Conservation (phyloP, 495 filamentous ascomycete species). For the Talaromyces stipitatus region DNA sequence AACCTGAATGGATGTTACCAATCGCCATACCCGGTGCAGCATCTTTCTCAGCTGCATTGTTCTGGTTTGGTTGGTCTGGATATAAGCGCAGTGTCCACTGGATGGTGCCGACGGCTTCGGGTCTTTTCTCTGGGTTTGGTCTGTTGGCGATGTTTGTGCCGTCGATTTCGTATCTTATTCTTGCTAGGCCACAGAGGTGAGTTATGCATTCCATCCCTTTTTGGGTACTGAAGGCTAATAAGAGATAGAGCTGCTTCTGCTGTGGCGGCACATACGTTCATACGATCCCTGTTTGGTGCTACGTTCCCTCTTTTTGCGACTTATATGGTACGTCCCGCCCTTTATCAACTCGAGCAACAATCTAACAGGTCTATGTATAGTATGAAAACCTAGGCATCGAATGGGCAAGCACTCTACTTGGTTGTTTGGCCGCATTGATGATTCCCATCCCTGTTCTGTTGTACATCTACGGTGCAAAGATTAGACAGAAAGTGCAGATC, state of each 20-base stretch:
- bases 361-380: conserved; percentile 20
- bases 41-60: conserved; percentile 66
- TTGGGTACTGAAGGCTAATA: conserved; percentile 24
- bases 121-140: conserved; percentile 52
- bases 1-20: conserved; percentile 80
- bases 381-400: conserved; percentile 55
- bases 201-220: conserved; percentile 38
- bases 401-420: conserved; percentile 56
- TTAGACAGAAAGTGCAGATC: conserved; percentile 13
- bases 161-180: conserved; percentile 78
- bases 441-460: conserved; percentile 32
- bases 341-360: too few relatives aligned
- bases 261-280: conserved; percentile 44
- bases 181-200: conserved; percentile 84
- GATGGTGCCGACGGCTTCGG: conserved; percentile 77
- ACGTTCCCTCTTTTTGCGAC: conserved; percentile 42
- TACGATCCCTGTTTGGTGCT: conserved; percentile 38
- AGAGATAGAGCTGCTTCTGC: conserved; percentile 31
- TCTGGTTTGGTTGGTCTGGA: conserved; percentile 82
- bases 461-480: conserved; percentile 27
- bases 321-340: conserved; percentile 10
- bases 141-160: conserved; percentile 80
- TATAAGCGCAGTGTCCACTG: conserved; percentile 65
- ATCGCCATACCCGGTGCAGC: conserved; percentile 70
- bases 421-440: conserved; percentile 39